Evolutionary conservation across 2,329 filamentous ascomycete species (phyloP).

Genomic region (Akanthomyces dipterigenus): DNA sequence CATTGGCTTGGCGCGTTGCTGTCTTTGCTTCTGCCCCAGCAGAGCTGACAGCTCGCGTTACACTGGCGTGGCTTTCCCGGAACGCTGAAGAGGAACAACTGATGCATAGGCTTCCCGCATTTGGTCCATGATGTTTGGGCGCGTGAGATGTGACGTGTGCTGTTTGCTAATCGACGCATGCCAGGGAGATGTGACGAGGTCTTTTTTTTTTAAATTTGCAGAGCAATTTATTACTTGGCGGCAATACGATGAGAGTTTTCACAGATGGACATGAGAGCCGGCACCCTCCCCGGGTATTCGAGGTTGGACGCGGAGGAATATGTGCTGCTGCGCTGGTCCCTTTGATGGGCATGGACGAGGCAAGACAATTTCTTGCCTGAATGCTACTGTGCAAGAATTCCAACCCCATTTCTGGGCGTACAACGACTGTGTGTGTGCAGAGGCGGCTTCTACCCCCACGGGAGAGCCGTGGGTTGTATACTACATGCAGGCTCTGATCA

Average conservation of each 20-base stretch:
- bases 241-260: too few relatives aligned
- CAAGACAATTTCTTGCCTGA: background rate
- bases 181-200: too few relatives aligned
- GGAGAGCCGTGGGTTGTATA: background rate
- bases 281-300: slow-evolving; percentile 1
- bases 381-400: background rate
- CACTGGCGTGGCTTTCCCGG: background rate
- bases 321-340: background rate
- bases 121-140: background rate
- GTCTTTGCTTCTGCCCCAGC: background rate
- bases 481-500: background rate
- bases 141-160: background rate
- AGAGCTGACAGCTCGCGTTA: slow-evolving; percentile 3
- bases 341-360: background rate
- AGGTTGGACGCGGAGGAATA: background rate
- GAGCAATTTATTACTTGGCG: too few relatives aligned
- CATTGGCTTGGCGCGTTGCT: background rate
- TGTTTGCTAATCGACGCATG: too few relatives aligned
- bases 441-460: background rate
- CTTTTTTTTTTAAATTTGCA: background rate
- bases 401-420: too few relatives aligned
- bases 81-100: background rate
- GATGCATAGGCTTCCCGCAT: background rate
- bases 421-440: background rate
- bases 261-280: too few relatives aligned